Conservation (phyloP, 306 rosid genomes). For the Cicer pinnatifidum region DNA sequence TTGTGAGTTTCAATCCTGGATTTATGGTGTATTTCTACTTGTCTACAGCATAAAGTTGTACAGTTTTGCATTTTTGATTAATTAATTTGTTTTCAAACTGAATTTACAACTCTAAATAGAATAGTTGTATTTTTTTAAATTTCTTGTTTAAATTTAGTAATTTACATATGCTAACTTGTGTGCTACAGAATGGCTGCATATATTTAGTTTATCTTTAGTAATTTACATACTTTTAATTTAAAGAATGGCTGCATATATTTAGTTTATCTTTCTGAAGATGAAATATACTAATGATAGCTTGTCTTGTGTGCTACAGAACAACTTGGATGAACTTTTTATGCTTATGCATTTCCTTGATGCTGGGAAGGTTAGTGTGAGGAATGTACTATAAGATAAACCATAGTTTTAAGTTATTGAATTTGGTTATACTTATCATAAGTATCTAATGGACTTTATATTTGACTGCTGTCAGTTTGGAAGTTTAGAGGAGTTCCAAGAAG, state of each 20-base stretch:
- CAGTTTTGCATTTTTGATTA: neutral
- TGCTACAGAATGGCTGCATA: constrained; percentile 33
- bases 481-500: constrained; percentile 98
- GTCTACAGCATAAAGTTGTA: neutral
- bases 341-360: constrained; percentile 99
- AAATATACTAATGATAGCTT: constrained; percentile 45
- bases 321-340: constrained; percentile 97
- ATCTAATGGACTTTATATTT: constrained; percentile 38
- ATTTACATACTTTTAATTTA: constrained; percentile 10
- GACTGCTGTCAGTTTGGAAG: constrained; percentile 79
- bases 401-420: constrained; percentile 35
- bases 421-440: constrained; percentile 36
- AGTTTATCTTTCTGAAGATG: constrained; percentile 44
- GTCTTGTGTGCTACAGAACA: constrained; percentile 73
- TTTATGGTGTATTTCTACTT: constrained; percentile 16
- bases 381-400: constrained; percentile 37
- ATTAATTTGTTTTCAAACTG: constrained; percentile 28
- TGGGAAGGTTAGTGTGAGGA: constrained; percentile 82
- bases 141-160: constrained; percentile 37
- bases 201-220: constrained; percentile 38
- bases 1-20: constrained; percentile 8
- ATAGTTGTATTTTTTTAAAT: constrained; percentile 13
- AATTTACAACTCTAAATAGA: neutral
- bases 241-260: constrained; percentile 33
- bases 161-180: constrained; percentile 35